These are phyloP conservation scores for Gossypium laxum DNA, from an alignment of 441 rosid genomes.

Conservation along the genomic window DNA sequence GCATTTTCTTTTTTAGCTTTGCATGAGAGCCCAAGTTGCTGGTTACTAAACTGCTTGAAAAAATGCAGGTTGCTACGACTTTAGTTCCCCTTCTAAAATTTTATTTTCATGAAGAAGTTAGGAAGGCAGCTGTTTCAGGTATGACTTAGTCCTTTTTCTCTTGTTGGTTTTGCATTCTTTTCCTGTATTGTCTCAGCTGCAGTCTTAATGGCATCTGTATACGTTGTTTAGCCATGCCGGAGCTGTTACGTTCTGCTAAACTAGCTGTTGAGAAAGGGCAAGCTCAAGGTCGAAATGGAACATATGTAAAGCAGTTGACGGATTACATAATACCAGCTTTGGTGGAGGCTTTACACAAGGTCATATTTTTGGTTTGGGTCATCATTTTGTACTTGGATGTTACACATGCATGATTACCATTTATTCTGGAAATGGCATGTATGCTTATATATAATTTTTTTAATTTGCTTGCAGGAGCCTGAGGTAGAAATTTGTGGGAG, in stretches of 20 bases:
- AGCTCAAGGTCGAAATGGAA: constrained; percentile 46
- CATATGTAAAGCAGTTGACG: constrained; percentile 46
- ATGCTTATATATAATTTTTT: background rate
- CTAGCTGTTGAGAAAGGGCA: constrained; percentile 52
- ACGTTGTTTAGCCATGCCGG: constrained; percentile 40
- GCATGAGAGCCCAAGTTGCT: background rate
- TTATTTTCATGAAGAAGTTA: constrained; percentile 57
- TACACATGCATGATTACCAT: background rate
- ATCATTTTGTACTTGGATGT: background rate
- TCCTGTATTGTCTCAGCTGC: constrained; percentile 3
- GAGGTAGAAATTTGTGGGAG: constrained; percentile 53
- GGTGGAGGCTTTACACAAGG: constrained; percentile 57
- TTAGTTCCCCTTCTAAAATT: constrained; percentile 62
- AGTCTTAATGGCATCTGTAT: constrained; percentile 3
- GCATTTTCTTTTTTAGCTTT: constrained; percentile 6
- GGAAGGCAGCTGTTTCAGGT: constrained; percentile 70
- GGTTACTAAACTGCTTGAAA: constrained; percentile 8
- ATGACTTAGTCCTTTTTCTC: constrained; percentile 6
- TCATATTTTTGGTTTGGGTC: constrained; percentile 14
- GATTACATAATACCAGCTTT: constrained; percentile 48
- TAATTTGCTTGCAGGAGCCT: constrained; percentile 40
- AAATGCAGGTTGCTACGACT: constrained; percentile 45
- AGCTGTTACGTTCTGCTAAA: constrained; percentile 48
- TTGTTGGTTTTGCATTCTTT: background rate
- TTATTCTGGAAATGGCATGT: background rate